Base-by-base conservation (phyloP, 1,139 yeast genomes). In the Yueomyces sp. region DNA sequence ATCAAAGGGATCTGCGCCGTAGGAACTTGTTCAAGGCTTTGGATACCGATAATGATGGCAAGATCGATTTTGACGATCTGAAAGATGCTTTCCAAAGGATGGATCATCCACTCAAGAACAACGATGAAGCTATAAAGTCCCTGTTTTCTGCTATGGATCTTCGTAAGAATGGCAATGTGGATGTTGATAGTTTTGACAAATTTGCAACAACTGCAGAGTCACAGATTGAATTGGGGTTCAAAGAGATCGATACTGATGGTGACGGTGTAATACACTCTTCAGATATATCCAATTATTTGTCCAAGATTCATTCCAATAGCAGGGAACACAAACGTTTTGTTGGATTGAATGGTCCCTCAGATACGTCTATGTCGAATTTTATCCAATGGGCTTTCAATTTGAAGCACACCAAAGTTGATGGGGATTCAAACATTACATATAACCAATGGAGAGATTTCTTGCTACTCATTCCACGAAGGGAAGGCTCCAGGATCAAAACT, bases 391-490 rank as follows among this genome's bases (percentile, higher is more conserved):
- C 39, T 12, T 37, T 37, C 25, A 26, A 36, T 7, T n/a, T 35
- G 6, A 33, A 42, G 28, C 27, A 38, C 26, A 38, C 36, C 27
- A 28, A 28, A 4, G 6, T 28, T 11, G 28, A 28, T 4, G 32
- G 5, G 4, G n/a, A 6, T 4, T 7, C 79, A 48, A 91, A 42
- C 11, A 79, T 91, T 37, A 80, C 93, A 0, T 83, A 77, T 55
- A 87, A 86, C 44, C 94, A 91, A 54, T 91, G 94, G 75, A 70
- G 94, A 50, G 83, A 83, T 51, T 84, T 84, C 45, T 64, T 91
- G 37, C 61, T 89, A 40, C 75, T 91, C 50, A 81, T 89, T 67
- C 98, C 98, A 3, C 67, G 91, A 44, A 62, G 76, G 36, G 67
- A 73, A 44, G 85, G 84, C 3, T 76, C 84, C 3, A 73, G 84